These are phyloP conservation scores for Colletotrichum sp. DNA, from an alignment of 2,329 filamentous ascomycete genomes.

Conservation along the genomic window DNA sequence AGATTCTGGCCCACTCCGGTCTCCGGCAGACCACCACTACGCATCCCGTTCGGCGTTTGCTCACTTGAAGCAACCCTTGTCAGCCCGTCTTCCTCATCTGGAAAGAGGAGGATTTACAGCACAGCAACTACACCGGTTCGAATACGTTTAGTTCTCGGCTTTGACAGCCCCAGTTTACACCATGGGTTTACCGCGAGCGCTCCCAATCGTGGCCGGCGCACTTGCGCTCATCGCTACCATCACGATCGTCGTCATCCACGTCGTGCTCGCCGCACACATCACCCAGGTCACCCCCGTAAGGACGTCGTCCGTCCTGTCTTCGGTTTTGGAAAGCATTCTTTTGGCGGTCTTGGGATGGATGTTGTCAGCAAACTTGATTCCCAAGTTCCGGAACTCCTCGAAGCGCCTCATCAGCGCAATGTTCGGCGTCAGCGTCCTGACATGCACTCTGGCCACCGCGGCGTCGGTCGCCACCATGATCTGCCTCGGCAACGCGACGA, in stretches of 20 bases:
- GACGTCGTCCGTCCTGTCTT: slow-evolving; percentile 42
- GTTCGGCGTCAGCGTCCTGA: slow-evolving; percentile 42
- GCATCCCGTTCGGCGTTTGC: neutral
- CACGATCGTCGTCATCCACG: slow-evolving; percentile 43
- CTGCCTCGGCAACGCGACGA: slow-evolving; percentile 38
- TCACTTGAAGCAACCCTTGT: neutral
- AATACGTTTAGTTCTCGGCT: neutral
- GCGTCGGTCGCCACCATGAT: slow-evolving; percentile 51
- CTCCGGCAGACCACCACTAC: slow-evolving; percentile 14
- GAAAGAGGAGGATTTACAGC: neutral
- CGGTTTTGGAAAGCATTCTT: slow-evolving; percentile 40
- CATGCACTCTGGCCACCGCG: slow-evolving; percentile 49
- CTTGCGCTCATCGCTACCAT: slow-evolving; percentile 43
- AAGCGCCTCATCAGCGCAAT: slow-evolving; percentile 34
- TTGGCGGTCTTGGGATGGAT: slow-evolving; percentile 39
- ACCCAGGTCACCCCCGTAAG: slow-evolving; percentile 34
- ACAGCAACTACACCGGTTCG: neutral
- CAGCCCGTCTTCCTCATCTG: neutral
- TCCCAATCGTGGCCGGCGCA: slow-evolving; percentile 41
- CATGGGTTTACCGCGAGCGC: slow-evolving; percentile 39
- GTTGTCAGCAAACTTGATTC: slow-evolving; percentile 32
- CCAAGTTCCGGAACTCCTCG: slow-evolving; percentile 19
- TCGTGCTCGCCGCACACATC: slow-evolving; percentile 40
- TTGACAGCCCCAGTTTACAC: slow-evolving; percentile 8
- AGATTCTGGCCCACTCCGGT: neutral